Evolutionary conservation across 768 basidiomycete genomes (phyloP), one percentile per base, ranked within the genome.

Genomic region (Naematelia encephala): DNA sequence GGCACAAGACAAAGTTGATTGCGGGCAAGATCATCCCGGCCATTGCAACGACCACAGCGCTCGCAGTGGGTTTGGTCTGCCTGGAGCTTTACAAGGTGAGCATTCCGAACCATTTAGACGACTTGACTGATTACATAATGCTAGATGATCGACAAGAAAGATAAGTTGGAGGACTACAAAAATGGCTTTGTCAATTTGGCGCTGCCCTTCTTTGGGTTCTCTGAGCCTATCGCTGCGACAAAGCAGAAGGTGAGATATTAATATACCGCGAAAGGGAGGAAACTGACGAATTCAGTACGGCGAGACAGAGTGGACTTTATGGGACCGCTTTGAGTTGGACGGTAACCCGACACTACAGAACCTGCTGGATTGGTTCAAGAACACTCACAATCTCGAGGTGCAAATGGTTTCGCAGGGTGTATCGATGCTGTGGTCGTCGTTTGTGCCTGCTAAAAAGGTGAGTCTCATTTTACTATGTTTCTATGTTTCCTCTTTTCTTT

Each of bases 21-120:
- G 93, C 93, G 13, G 94, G 96, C 50, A 98, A 98, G 82, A 98
- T 98, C 74, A 98, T 99, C 64, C 96, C 96, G 58, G 96, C 96
- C 21, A 97, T 98, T 72, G 94, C 93, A n/a, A 98, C 94, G 4
- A 97, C 94, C 3, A 98, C 96, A 0, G 87, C 92, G 16, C 84
- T 97, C 51, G 89, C 96, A 49, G 91, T 91, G n/a, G 94, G 94
- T 19, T 78, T 98, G 58, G 90, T 94, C 47, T 97, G 94, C 78
- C 78, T 98, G 52, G 96, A 99, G 79, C 83, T 99, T 42, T 97
- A 94, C 83, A 99, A 99, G 86, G 90, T 88, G 67, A 59, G 77
- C 56, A 23, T 16, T 25, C n/a, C 11, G 12, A 14, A 5, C 10
- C 12, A 51, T 13, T 30, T 11, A 27, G 5, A 10, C 43, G 42